Evolutionary conservation across 2,329 filamentous ascomycete genomes (phyloP).

Genomic region (Tetracladium maxilliforme): DNA sequence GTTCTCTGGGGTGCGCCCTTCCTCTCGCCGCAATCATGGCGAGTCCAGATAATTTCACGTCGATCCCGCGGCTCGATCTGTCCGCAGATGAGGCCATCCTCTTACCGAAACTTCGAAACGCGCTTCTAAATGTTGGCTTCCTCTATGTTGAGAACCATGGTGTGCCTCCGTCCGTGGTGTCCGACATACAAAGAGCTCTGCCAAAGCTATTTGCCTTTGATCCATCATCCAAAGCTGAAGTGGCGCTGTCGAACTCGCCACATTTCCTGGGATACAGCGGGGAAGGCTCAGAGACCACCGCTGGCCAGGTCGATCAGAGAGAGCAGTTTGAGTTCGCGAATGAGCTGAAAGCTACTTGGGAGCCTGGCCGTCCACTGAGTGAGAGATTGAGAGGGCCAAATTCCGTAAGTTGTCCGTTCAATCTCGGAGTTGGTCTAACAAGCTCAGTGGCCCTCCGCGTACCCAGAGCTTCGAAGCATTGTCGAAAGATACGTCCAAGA

Average conservation of each 20-base stretch:
- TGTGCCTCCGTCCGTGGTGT: too few species aligned
- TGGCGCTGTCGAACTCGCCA: constrained; percentile 35
- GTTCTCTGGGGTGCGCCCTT: too few species aligned
- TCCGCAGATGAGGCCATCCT: too few species aligned
- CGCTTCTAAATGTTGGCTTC: too few species aligned
- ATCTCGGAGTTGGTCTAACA: neutral
- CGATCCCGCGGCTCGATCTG: too few species aligned
- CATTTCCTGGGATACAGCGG: constrained; percentile 46
- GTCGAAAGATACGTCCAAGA: constrained; percentile 34
- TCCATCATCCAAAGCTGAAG: constrained; percentile 22
- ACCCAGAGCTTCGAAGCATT: constrained; percentile 17
- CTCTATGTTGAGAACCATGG: too few species aligned
- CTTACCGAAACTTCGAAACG: too few species aligned
- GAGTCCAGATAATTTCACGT: too few species aligned
- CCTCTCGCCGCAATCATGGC: too few species aligned
- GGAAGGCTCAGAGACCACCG: constrained; percentile 38
- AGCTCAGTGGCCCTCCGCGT: constrained; percentile 23
- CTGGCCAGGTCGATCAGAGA: constrained; percentile 31
- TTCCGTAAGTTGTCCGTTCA: constrained; percentile 19
- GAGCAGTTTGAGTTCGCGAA: constrained; percentile 48
- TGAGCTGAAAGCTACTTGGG: constrained; percentile 26
- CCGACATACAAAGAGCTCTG: too few species aligned
- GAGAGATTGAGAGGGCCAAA: constrained; percentile 31
- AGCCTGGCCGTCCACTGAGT: constrained; percentile 17
- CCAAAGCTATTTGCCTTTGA: too few species aligned